A percentile compares a stretch with the other conserved stretches of the same genome.
These are phyloP conservation scores for Medicago truncatula DNA, from an alignment of 306 rosid species.

Conservation along the genomic window MtrunA17r5.0-ANR NC_053043.1:31612001-31612500, in stretches of 20 bases:
- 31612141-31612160: not conserved
- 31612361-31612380: not conserved
- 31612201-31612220: not conserved
- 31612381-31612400: too few species aligned
- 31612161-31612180: not conserved
- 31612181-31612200: not conserved
- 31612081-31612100: not conserved
- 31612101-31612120: not conserved
- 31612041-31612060: not conserved
- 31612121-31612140: not conserved
- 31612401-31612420: too few species aligned
- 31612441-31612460: not conserved
- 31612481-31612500: not conserved
- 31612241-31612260: not conserved
- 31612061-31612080: not conserved
- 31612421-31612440: not conserved
- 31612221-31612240: not conserved
- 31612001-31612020: too few species aligned
- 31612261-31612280: not conserved
- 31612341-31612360: not conserved
- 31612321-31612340: not conserved
- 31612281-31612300: not conserved
- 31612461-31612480: not conserved
- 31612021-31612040: not conserved
- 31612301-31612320: not conserved